Evolutionary conservation across 768 basidiomycete species (phyloP).

Genomic region (Termitomyces sp.): DNA sequence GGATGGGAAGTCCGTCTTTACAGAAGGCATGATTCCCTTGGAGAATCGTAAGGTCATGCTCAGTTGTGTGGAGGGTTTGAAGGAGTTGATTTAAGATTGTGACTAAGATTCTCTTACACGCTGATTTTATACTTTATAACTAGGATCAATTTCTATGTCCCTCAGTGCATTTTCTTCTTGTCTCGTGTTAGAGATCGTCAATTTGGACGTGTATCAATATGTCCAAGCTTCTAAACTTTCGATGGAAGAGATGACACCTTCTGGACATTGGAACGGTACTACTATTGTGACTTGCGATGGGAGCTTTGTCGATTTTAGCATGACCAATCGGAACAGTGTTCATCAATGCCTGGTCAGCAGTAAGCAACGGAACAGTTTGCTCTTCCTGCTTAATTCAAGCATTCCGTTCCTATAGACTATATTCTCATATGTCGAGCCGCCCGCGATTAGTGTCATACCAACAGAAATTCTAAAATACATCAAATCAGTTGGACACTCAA

Average conservation of each 20-base stretch:
- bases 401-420: not conserved
- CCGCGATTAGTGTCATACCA: no score
- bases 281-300: not conserved
- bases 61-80: conserved; percentile 13
- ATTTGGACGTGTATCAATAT: no score
- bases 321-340: not conserved
- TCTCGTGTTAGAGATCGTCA: not conserved
- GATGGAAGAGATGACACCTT: not conserved
- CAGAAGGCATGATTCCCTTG: conserved; percentile 10
- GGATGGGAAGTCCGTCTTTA: not conserved
- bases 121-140: not conserved
- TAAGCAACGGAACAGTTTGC: not conserved
- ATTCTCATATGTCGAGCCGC: no score
- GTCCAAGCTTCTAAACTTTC: not conserved
- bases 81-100: conserved; percentile 7
- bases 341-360: not conserved
- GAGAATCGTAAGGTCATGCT: conserved; percentile 11
- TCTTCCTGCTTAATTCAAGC: not conserved
- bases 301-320: not conserved
- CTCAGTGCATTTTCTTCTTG: conserved; percentile 13
- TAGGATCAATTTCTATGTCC: not conserved
- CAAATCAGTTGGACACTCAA: no score
- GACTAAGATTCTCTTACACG: not conserved
- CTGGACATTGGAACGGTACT: not conserved
- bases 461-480: no score